A percentile compares a stretch with the other conserved stretches of the same genome.
These are phyloP conservation scores for Xylaria cubensis DNA, from an alignment of 495 filamentous ascomycete species.

Conservation along the genomic window DNA sequence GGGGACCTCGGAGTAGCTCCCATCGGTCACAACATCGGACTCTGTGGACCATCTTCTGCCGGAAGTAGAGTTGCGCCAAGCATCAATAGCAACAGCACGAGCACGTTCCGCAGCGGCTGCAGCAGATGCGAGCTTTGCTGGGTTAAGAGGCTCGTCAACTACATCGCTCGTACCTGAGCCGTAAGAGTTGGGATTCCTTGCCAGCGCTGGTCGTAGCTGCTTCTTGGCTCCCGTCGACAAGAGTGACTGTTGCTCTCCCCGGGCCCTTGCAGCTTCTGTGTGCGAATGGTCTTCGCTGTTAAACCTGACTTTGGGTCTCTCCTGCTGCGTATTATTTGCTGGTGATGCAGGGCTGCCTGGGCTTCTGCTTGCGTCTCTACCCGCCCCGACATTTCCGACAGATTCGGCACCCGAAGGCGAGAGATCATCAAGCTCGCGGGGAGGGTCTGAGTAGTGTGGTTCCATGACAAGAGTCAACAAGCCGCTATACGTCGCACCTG, in stretches of 20 bases:
- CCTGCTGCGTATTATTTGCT: slow-evolving; percentile 6
- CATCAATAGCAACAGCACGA: slow-evolving; percentile 14
- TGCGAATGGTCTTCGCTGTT: slow-evolving; percentile 10
- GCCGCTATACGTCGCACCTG: no score
- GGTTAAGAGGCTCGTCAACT: background rate
- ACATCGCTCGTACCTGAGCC: slow-evolving; percentile 14
- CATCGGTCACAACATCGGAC: slow-evolving; percentile 15
- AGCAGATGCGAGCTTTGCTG: background rate
- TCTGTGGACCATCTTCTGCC: slow-evolving; percentile 12
- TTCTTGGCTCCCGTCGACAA: background rate
- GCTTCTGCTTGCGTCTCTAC: background rate
- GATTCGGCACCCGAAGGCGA: background rate
- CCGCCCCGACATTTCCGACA: background rate
- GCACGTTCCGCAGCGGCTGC: slow-evolving; percentile 17
- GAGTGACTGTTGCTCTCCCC: slow-evolving; percentile 8
- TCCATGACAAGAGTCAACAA: background rate
- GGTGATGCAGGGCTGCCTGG: background rate
- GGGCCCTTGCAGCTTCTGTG: background rate
- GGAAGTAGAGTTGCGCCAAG: slow-evolving; percentile 2
- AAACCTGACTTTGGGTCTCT: slow-evolving; percentile 23
- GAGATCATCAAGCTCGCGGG: slow-evolving; percentile 23
- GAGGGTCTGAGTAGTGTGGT: background rate
- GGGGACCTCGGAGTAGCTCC: slow-evolving; percentile 15
- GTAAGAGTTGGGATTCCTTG: slow-evolving; percentile 21
- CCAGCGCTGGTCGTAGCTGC: slow-evolving; percentile 17